Base-by-base conservation (phyloP, 441 rosid species). In the Omphalea diandra region DNA sequence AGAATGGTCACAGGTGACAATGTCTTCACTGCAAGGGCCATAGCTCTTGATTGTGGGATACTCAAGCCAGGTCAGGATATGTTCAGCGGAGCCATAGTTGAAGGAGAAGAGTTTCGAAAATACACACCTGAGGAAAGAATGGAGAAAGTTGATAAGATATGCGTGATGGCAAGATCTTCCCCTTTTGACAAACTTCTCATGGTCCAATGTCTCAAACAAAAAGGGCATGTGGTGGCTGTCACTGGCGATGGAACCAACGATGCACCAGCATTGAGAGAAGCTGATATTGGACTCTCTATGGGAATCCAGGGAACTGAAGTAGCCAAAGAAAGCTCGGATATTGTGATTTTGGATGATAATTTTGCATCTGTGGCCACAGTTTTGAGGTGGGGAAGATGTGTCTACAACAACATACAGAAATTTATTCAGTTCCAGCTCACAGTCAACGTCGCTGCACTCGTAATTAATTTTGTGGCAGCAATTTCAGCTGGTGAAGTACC, bases 301-400 rank as follows among this genome's bases (percentile, higher is more conserved):
- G 88, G 88, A n/a, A 83, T 83, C 29, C 84, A 83, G 38, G 87
- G 88, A 57, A 86, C 88, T 7, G 86, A 84, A 76, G 85, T 86
- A 12, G 85, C 87, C 1, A 83, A 86, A n/a, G 84, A 84, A 79
- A 85, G 90, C 75, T 82, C 85, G 1, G 83, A 82, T 68, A 79
- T 82, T 5, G 73, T 83, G 47, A 83, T 83, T 33, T 43, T 83
- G 29, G 80, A 83, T 0, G 86, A 80, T 33, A 76, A 80, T 55
- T 80, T 83, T 4, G 67, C 79, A 22, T 73, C 84, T 0, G 80
- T 78, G n/a, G 76, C 36, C 6, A 83, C 76, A 0, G 81, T 83
- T 50, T 17, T 80, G 63, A 63, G 10, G 27, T 80, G 82, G 82
- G 86, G 86, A 20, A 72, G 86, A 27, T 77, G 86, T 20, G 83